These are phyloP conservation scores for Waltergamsia citrina DNA, from an alignment of 2,329 filamentous ascomycete genomes.

Conservation along the genomic window DNA sequence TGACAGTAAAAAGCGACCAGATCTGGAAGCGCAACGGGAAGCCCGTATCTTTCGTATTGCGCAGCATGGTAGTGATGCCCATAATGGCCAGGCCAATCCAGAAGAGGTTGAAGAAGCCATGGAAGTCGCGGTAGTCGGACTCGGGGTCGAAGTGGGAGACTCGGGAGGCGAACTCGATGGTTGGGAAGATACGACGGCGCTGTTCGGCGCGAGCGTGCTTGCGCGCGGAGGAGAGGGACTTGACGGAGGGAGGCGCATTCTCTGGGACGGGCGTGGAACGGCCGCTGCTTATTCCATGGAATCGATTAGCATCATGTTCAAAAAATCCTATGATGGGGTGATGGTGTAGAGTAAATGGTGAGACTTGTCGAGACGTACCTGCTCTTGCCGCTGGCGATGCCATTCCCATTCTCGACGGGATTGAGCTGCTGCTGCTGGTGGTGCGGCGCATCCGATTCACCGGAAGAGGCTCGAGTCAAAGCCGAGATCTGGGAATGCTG, in stretches of 20 bases:
- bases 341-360: neutral
- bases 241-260: constrained; percentile 87
- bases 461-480: constrained; percentile 25
- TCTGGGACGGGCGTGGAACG: constrained; percentile 74
- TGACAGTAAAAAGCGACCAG: constrained; percentile 79
- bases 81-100: constrained; percentile 97
- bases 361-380: constrained; percentile 14
- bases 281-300: constrained; percentile 49
- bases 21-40: constrained; percentile 78
- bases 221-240: constrained; percentile 75
- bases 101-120: constrained; percentile 96
- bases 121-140: constrained; percentile 88
- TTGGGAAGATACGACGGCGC: constrained; percentile 79
- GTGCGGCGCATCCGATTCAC: constrained; percentile 8
- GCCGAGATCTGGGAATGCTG: constrained; percentile 36
- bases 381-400: constrained; percentile 13
- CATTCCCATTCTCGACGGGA: neutral
- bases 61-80: constrained; percentile 87
- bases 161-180: constrained; percentile 80
- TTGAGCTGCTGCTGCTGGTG: neutral
- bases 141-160: constrained; percentile 92
- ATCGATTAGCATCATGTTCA: constrained; percentile 7
- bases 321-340: too few relatives aligned
- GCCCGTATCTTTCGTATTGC: constrained; percentile 90
- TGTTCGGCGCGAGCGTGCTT: constrained; percentile 76